A percentile compares a stretch with the other conserved stretches of the same genome.
Evolutionary conservation across 192 early-diverging fungal species (phyloP).

Genomic region (Paraglomus occultum): DNA sequence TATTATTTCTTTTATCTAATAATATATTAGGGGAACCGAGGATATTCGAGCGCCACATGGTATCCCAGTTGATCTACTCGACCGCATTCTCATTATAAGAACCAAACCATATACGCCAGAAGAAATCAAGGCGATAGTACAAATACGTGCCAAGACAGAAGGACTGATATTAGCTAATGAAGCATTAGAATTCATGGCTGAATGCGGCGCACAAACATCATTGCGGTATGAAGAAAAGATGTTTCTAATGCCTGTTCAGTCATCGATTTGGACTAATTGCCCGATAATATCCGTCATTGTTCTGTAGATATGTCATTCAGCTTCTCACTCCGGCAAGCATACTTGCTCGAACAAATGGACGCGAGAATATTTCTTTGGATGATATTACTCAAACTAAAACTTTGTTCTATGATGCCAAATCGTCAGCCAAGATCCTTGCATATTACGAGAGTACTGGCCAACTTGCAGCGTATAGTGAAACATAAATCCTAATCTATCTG

Average conservation of each 20-base stretch:
- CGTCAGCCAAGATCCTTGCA: constrained; percentile 70
- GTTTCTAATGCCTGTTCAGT: background rate
- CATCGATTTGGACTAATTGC: background rate
- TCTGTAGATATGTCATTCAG: constrained; percentile 85
- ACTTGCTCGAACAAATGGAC: constrained; percentile 82
- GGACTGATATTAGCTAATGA: constrained; percentile 75
- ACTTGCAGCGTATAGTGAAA: too few species aligned
- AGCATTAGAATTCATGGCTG: constrained; percentile 73
- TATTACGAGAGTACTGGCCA: too few species aligned
- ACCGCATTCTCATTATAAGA: constrained; percentile 94
- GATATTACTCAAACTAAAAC: constrained; percentile 85
- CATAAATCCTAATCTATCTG: too few species aligned
- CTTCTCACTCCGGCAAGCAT: constrained; percentile 89
- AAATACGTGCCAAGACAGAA: constrained; percentile 93
- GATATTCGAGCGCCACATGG: constrained; percentile 84
- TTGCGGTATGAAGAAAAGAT: constrained; percentile 56
- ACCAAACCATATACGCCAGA: constrained; percentile 90
- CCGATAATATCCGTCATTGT: constrained; percentile 3
- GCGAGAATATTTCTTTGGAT: constrained; percentile 72
- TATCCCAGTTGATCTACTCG: constrained; percentile 94
- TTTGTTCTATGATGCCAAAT: constrained; percentile 88
- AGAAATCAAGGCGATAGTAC: constrained; percentile 87
- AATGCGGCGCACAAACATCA: constrained; percentile 85
- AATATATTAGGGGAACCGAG: constrained; percentile 68
- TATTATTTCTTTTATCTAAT: too few species aligned